phyloP scores from a whole-genome alignment of 2,329 filamentous ascomycete genomes.

The Epichloe gansuensis region DNA sequence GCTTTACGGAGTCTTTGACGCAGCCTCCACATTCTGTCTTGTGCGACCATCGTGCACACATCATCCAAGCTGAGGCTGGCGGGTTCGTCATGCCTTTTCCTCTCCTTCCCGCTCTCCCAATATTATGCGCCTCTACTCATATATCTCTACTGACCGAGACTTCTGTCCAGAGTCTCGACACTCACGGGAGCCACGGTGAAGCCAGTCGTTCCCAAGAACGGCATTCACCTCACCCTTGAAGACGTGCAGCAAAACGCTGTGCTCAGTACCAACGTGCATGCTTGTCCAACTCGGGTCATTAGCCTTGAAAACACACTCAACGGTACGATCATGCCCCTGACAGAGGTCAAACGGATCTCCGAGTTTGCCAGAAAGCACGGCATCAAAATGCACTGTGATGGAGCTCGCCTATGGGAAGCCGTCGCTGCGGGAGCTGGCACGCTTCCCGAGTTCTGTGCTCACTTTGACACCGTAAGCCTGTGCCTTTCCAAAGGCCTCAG shows the following conservation, averaged over 20 bases:
- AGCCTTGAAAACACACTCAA: constrained; percentile 77
- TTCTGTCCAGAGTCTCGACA: constrained; percentile 47
- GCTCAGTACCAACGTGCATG: constrained; percentile 59
- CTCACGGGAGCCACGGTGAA: constrained; percentile 61
- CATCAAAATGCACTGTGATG: constrained; percentile 66
- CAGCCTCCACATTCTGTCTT: constrained; percentile 73
- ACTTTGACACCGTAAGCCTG: constrained; percentile 63
- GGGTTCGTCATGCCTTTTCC: constrained; percentile 29
- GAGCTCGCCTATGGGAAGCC: constrained; percentile 73
- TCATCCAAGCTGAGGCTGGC: constrained; percentile 55
- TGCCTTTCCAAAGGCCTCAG: constrained; percentile 78
- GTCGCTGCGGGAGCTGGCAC: constrained; percentile 57
- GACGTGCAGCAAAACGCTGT: constrained; percentile 58
- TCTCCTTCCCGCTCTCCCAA: neutral
- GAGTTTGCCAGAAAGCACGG: constrained; percentile 52
- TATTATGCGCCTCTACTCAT: neutral
- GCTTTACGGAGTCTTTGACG: constrained; percentile 65
- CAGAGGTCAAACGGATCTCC: constrained; percentile 57
- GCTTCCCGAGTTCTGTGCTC: constrained; percentile 52
- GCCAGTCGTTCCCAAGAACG: constrained; percentile 56
- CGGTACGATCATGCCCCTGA: constrained; percentile 66
- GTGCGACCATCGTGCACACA: constrained; percentile 68
- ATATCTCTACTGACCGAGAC: neutral
- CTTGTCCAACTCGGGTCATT: constrained; percentile 70
- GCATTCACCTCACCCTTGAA: constrained; percentile 60